These are phyloP conservation scores for Ophiostoma triangulosporum DNA, from an alignment of 2,329 filamentous ascomycete genomes.

Conservation along the genomic window DNA sequence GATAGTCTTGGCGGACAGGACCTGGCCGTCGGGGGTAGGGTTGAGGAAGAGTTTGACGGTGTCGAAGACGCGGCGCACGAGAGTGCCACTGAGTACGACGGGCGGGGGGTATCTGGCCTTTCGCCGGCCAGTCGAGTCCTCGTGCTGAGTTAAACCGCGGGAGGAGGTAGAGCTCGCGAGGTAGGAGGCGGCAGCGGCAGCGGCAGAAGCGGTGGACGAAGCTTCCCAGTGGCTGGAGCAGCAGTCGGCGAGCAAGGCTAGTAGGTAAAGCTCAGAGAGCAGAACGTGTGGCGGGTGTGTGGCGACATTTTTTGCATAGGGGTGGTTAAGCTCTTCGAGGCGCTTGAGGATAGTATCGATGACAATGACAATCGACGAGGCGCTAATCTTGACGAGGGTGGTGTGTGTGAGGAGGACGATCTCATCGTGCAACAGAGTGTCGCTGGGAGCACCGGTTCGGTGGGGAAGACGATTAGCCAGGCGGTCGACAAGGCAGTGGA, in stretches of 20 bases:
- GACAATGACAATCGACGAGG: constrained; percentile 37
- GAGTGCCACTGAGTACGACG: constrained; percentile 31
- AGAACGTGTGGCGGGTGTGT: constrained; percentile 46
- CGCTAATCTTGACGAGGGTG: constrained; percentile 48
- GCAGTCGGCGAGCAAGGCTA: constrained; percentile 51
- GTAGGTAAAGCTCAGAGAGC: constrained; percentile 50
- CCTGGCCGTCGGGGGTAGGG: constrained; percentile 43
- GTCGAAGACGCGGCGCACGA: constrained; percentile 43
- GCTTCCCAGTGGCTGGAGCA: constrained; percentile 46
- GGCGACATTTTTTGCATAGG: constrained; percentile 33
- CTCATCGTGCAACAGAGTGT: constrained; percentile 46
- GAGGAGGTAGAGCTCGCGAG: background rate
- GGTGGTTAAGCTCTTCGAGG: constrained; percentile 43
- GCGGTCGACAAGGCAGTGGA: constrained; percentile 49
- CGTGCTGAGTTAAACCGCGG: constrained; percentile 1
- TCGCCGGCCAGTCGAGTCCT: constrained; percentile 11
- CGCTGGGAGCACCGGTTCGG: constrained; percentile 42
- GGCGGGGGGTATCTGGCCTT: constrained; percentile 20
- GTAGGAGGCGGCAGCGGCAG: constrained; percentile 9
- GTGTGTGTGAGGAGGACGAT: constrained; percentile 46
- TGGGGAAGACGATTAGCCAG: constrained; percentile 50
- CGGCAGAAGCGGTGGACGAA: constrained; percentile 13
- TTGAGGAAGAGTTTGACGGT: constrained; percentile 41
- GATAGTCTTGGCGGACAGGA: constrained; percentile 42
- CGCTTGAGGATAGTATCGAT: constrained; percentile 43